Base-by-base conservation (phyloP, 1,284 basidiomycete species). In the Ceratobasidium sp. region DNA sequence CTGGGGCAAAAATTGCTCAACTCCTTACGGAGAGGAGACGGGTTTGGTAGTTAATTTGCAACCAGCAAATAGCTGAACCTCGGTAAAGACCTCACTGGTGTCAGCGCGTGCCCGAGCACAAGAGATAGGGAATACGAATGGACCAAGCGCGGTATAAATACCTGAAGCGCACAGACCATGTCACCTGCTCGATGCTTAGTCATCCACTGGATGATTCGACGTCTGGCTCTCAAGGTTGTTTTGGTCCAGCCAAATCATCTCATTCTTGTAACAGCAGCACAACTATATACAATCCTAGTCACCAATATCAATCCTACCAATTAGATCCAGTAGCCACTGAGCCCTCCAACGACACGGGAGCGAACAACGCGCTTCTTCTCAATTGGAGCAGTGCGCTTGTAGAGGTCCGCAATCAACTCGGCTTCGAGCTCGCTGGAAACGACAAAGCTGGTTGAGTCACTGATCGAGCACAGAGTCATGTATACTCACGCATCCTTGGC, bases 31-130 rank as follows among this genome's bases (percentile, higher is more conserved):
- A 86, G 81, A 77, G 83, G 83, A 87, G 87, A 90, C 87, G 87
- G 76, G 86, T 89, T 88, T 86, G 87, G 88, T 90, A 89, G 87
- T 88, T 90, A 92, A 90, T 92, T 92, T 92, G 90, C 90, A 92
- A 92, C 89, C 87, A 92, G 90, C 90, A 91, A 92, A 90, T 89
- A 85, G 90, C 89, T 90, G 88, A 87, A 88, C 86, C 88, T 90
- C 89, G 87, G 90, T 92, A 89, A 83, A 86, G 83, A 92, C 90
- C 87, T 92, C 90, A 92, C 89, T 90, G 87, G 87, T 88, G 88
- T 90, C 86, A 88, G 88, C 90, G 88, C 89, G 87, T 90, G 88
- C 89, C 89, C 90, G 88, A 91, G 89, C 89, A 91, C 89, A 91
- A 91, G 88, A 90, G 87, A 87, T 90, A 76, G 71, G 71, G 80